These are phyloP conservation scores for Backusella tuberculispora DNA, from an alignment of 192 early-diverging fungal genomes.

Conservation along the genomic window DNA sequence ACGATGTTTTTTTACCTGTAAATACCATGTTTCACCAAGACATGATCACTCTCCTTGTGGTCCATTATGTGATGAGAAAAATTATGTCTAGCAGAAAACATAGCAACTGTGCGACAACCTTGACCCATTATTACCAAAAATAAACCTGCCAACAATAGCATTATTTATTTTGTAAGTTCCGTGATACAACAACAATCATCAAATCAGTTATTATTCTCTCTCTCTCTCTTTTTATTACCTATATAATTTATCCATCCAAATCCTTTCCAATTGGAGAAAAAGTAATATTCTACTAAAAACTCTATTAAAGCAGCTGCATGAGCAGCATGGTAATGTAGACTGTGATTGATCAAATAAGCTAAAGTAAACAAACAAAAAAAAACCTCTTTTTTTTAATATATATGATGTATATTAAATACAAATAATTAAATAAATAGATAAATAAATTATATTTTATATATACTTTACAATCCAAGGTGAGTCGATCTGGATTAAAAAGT, in stretches of 20 bases:
- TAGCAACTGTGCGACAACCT: conserved; percentile 76
- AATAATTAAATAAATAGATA: conserved; percentile 10
- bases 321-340: conserved; percentile 71
- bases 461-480: conserved; percentile 71
- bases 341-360: conserved; percentile 80
- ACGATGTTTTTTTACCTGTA: conserved; percentile 65
- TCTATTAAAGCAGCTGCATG: conserved; percentile 68
- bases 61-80: conserved; percentile 84
- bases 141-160: conserved; percentile 51
- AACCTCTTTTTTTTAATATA: neutral
- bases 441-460: neutral
- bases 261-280: conserved; percentile 61
- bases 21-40: conserved; percentile 84
- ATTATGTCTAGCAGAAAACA: conserved; percentile 90
- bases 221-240: conserved; percentile 24
- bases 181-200: neutral
- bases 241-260: conserved; percentile 49
- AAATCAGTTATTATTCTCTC: no score
- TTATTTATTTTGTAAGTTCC: neutral
- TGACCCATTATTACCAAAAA: conserved; percentile 71
- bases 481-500: conserved; percentile 70
- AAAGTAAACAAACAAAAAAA: conserved; percentile 29
- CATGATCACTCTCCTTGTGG: conserved; percentile 70
- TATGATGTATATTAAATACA: neutral
- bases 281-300: conserved; percentile 67